A percentile compares a stretch with the other conserved stretches of the same genome.
phyloP scores from a whole-genome alignment of 345 rosid genomes.

The Heritiera littoralis region DNA sequence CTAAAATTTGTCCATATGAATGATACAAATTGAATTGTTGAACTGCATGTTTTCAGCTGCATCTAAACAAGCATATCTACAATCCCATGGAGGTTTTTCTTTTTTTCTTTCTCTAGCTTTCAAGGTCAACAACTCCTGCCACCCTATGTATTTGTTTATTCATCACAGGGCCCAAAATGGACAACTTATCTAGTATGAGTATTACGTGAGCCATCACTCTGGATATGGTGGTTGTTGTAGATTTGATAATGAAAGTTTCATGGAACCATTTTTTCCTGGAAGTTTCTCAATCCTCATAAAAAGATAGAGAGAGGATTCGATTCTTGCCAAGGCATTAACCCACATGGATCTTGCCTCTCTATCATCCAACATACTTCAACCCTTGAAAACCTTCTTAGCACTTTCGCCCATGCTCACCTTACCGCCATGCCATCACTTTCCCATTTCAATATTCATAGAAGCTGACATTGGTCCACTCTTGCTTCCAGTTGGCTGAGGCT shows the following conservation, averaged over 20 bases:
- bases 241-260: not conserved
- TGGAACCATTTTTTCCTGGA: conserved; percentile 33
- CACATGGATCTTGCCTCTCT: conserved; percentile 6
- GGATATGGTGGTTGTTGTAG: conserved; percentile 39
- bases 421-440: not conserved
- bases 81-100: not conserved
- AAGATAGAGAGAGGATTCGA: not conserved
- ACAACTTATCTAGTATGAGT: not conserved
- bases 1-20: not conserved
- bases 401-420: conserved; percentile 33
- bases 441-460: not conserved
- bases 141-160: conserved; percentile 5
- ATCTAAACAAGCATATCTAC: not conserved
- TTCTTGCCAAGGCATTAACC: not conserved
- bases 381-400: conserved; percentile 25
- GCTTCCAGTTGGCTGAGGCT: conserved; percentile 16
- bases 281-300: conserved; percentile 31
- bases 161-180: not conserved
- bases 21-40: not conserved
- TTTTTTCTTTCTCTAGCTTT: not conserved
- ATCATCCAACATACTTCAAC: conserved; percentile 7
- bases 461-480: too few relatives aligned
- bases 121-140: not conserved
- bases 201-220: conserved; percentile 29
- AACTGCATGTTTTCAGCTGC: not conserved